Evolutionary conservation across 2,329 filamentous ascomycete genomes (phyloP), one percentile per base, ranked within the genome.

Genomic region (Trichoderma breve): DNA sequence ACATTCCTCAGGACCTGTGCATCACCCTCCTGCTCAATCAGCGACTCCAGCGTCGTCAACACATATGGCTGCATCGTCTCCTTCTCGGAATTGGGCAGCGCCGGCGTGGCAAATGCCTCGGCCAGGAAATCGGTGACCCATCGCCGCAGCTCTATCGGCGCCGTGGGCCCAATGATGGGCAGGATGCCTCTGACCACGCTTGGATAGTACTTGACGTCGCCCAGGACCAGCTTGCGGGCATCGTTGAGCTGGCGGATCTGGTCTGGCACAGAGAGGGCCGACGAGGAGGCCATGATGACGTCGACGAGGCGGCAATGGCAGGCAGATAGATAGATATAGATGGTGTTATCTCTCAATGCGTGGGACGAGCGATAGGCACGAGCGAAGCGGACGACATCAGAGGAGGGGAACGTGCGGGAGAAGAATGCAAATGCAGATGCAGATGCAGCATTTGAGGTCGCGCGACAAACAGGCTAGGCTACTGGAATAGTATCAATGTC

Each of bases 121-220:
- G 95, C 94, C 57, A 99, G 86, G 79, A 99, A 99, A 73, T 98
- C 95, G 74, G 95, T 92, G 30, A 95, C 96, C 96, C 96, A 99
- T 91, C 95, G 87, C 82, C 94, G 92, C 78, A 98, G 85, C 82
- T 97, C 93, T 71, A 97, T 83, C 73, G 89, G 88, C 74, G 93
- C 88, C 75, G 87, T 86, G 66, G 92, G 89, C 73, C 91, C 91
- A 81, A 98, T 93, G 78, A 98, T 95, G 71, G 95, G 94, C n/a
- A 98, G 85, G 74, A 98, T 94, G 62, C 94, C 94, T 79, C 93
- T 93, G 74, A 99, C 91, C 80, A 99, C 95, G 81, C 93, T 93
- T 65, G 92, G 91, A 82, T 98, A 99, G 83, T 97, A 94, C 79
- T 90, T 90, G 74, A 95, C 88, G 82, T 98, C 95, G 76, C 89